These are phyloP conservation scores for Penicillium robsamsonii DNA, from an alignment of 495 filamentous ascomycete genomes.

Conservation along the genomic window DNA sequence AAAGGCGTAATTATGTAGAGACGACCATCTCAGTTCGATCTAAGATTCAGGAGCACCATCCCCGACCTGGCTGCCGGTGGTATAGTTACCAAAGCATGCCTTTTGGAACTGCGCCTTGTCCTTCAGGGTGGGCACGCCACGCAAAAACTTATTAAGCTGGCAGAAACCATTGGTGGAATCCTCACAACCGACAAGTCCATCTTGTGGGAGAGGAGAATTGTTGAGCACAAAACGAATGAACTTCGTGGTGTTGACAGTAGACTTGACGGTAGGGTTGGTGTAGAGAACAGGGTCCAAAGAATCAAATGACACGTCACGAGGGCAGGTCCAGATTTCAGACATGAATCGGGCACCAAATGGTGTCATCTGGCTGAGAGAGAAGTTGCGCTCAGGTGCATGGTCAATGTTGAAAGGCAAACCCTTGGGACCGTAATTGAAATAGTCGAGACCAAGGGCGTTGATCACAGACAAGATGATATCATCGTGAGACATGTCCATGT, in stretches of 20 bases:
- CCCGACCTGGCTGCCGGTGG: conserved; percentile 26
- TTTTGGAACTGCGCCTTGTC: conserved; percentile 26
- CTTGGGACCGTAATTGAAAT: conserved; percentile 25
- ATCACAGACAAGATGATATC: conserved; percentile 43
- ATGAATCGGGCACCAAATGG: conserved; percentile 63
- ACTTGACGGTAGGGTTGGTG: conserved; percentile 23
- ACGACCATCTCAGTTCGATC: neutral
- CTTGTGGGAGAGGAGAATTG: conserved; percentile 26
- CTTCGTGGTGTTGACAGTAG: conserved; percentile 12
- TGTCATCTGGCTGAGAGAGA: conserved; percentile 40
- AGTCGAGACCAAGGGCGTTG: conserved; percentile 47
- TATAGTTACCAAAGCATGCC: conserved; percentile 32
- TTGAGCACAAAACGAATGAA: conserved; percentile 37
- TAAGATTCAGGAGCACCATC: conserved; percentile 28
- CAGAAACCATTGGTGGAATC: conserved; percentile 33
- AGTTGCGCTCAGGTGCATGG: conserved; percentile 35
- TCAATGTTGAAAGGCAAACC: conserved; percentile 48
- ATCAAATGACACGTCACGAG: conserved; percentile 12
- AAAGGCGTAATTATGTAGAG: neutral
- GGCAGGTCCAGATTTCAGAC: conserved; percentile 55
- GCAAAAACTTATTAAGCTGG: conserved; percentile 23
- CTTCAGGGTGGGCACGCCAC: conserved; percentile 21
- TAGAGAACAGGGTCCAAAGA: conserved; percentile 27
- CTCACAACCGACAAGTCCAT: conserved; percentile 32
- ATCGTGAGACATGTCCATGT: conserved; percentile 46